Percentiles rank a stretch among this genome's conserved stretches.
Conservation (phyloP, 2,329 filamentous ascomycete species). For the Alternaria metachromatica region DNA sequence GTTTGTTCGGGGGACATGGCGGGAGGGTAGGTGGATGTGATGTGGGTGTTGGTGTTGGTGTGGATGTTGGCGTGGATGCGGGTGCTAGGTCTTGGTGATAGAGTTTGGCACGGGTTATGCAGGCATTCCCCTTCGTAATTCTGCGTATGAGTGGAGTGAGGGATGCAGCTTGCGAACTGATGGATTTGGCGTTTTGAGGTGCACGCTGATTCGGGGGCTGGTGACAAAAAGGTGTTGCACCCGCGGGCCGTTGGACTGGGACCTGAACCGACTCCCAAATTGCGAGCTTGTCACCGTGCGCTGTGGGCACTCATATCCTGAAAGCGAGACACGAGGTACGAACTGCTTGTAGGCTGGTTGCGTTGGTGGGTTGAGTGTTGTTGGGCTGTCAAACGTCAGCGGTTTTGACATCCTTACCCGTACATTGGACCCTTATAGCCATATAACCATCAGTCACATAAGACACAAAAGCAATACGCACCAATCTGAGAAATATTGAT, state of each 20-base stretch:
- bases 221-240: background rate
- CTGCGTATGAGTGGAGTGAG: too few species aligned
- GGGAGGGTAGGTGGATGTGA: too few species aligned
- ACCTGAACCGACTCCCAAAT: background rate
- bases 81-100: too few species aligned
- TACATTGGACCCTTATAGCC: background rate
- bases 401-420: background rate
- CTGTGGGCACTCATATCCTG: background rate
- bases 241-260: too few species aligned
- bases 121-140: too few species aligned
- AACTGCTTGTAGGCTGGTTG: background rate
- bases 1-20: conserved; percentile 1
- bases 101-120: too few species aligned
- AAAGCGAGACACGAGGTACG: background rate
- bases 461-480: background rate
- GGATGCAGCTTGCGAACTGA: too few species aligned
- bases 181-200: too few species aligned
- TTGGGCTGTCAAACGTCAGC: background rate
- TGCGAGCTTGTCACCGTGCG: background rate
- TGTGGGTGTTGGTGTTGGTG: too few species aligned
- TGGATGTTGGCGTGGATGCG: too few species aligned
- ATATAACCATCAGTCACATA: background rate
- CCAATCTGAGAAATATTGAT: background rate
- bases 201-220: background rate
- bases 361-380: background rate